Evolutionary conservation across 2,329 filamentous ascomycete species (phyloP).

Genomic region (Penicillium thymicola): DNA sequence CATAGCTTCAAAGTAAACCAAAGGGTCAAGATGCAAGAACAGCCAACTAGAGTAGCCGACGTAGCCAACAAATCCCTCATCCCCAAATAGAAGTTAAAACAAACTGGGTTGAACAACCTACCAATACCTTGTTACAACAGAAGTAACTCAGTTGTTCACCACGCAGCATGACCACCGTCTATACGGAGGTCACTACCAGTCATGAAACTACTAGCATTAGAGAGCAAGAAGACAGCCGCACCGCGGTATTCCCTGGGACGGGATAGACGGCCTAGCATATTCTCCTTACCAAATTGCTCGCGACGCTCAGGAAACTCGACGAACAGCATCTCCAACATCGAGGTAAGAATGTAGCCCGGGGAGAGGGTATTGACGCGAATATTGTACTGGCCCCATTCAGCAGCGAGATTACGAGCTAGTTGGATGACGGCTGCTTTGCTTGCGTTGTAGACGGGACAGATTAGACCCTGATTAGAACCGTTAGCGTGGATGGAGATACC

Average conservation of each 20-base stretch:
- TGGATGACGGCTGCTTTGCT: constrained; percentile 3
- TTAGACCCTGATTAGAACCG: constrained; percentile 11
- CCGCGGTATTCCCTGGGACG: not conserved
- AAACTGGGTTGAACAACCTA: not conserved
- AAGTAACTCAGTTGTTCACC: not conserved
- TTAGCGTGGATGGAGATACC: too few relatives aligned
- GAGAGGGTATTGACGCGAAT: constrained; percentile 10
- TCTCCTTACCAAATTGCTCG: not conserved
- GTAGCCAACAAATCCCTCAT: too few relatives aligned
- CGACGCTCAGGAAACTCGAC: constrained; percentile 1
- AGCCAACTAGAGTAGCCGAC: too few relatives aligned
- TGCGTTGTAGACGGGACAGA: not conserved
- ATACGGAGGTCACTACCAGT: constrained; percentile 7
- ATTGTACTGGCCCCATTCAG: constrained; percentile 1
- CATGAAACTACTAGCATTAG: constrained; percentile 7
- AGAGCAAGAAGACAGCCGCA: constrained; percentile 3
- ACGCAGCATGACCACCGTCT: constrained; percentile 8
- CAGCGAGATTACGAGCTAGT: not conserved
- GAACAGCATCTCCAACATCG: not conserved
- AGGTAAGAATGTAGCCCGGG: constrained; percentile 1
- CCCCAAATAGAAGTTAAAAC: not conserved
- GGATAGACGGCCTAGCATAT: constrained; percentile 6
- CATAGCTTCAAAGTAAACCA: not conserved
- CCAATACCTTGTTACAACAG: not conserved
- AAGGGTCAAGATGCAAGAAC: not conserved